Conservation (phyloP, 2,329 filamentous ascomycete genomes). For the Periconia macrospinosa region DNA sequence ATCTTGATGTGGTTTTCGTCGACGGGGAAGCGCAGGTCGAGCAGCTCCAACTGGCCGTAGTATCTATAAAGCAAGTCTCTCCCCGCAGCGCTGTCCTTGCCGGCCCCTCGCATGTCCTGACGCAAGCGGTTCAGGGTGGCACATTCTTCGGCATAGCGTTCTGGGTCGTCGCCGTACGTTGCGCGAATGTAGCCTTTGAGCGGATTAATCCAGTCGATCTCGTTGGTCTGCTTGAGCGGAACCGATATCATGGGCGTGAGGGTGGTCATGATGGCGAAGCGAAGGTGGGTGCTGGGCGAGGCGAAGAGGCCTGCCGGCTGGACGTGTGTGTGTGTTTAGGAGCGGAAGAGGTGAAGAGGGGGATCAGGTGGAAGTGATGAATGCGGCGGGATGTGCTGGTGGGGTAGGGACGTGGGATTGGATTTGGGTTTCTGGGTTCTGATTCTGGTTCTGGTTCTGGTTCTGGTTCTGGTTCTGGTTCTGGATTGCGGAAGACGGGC, state of each 20-base stretch:
- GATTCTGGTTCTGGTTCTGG: no score
- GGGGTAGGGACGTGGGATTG: not conserved
- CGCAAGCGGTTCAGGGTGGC: constrained; percentile 88
- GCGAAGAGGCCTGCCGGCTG: constrained; percentile 7
- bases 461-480: no score
- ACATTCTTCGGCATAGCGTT: constrained; percentile 94
- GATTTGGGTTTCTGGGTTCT: not conserved
- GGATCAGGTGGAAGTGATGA: not conserved
- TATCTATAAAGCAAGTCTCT: constrained; percentile 94
- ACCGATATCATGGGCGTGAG: constrained; percentile 90
- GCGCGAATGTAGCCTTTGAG: constrained; percentile 91
- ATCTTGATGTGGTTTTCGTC: constrained; percentile 99
- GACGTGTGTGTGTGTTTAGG: constrained; percentile 1
- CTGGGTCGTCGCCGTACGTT: constrained; percentile 94
- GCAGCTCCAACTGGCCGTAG: constrained; percentile 92
- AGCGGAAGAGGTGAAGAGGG: constrained; percentile 4
- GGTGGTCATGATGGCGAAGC: constrained; percentile 34
- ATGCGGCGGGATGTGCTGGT: not conserved
- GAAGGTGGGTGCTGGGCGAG: constrained; percentile 6
- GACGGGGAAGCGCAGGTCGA: constrained; percentile 93
- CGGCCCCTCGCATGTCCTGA: constrained; percentile 97
- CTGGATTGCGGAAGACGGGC: constrained; percentile 1
- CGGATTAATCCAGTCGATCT: constrained; percentile 95
- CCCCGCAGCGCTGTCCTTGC: constrained; percentile 92
- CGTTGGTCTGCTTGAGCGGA: constrained; percentile 90